phyloP scores from a whole-genome alignment of 768 basidiomycete genomes.

The Pleurotus djamor region DNA sequence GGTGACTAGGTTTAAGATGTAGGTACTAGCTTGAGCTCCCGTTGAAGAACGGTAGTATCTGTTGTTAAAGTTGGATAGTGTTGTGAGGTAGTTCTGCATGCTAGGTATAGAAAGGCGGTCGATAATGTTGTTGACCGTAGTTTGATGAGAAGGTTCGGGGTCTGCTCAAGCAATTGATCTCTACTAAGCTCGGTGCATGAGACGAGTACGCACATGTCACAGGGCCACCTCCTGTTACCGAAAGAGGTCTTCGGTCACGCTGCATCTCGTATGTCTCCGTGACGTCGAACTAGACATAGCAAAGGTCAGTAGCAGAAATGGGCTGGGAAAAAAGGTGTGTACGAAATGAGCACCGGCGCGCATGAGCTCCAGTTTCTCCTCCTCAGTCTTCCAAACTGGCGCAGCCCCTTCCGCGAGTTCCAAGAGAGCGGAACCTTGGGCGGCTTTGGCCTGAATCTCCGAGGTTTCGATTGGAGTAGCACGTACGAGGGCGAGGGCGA shows the following conservation, averaged over 20 bases:
- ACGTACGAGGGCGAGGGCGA: slow-evolving; percentile 20
- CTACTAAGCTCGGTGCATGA: not conserved
- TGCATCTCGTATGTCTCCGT: slow-evolving; percentile 36
- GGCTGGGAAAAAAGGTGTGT: slow-evolving; percentile 3
- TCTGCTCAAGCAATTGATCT: slow-evolving; percentile 12
- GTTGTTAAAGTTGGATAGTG: slow-evolving; percentile 38
- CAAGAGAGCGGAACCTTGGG: slow-evolving; percentile 31
- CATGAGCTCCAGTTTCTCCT: slow-evolving; percentile 31
- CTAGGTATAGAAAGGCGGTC: slow-evolving; percentile 24
- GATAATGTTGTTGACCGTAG: slow-evolving; percentile 23
- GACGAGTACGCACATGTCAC: slow-evolving; percentile 1
- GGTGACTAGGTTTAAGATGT: slow-evolving; percentile 31
- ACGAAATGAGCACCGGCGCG: slow-evolving; percentile 32
- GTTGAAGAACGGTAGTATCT: slow-evolving; percentile 37
- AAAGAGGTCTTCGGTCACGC: slow-evolving; percentile 14
- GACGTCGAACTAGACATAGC: slow-evolving; percentile 31
- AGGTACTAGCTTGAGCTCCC: slow-evolving; percentile 35
- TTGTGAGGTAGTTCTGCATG: slow-evolving; percentile 30
- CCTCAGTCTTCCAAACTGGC: slow-evolving; percentile 39
- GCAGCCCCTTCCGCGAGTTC: slow-evolving; percentile 31
- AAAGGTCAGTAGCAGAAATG: no score
- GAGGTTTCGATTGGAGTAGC: slow-evolving; percentile 27
- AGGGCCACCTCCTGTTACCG: slow-evolving; percentile 24
- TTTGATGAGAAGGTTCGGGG: slow-evolving; percentile 28
- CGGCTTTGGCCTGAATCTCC: slow-evolving; percentile 30